These are phyloP conservation scores for Hirschfeldia incana DNA, from an alignment of 345 rosid genomes.

Conservation along the genomic window DNA sequence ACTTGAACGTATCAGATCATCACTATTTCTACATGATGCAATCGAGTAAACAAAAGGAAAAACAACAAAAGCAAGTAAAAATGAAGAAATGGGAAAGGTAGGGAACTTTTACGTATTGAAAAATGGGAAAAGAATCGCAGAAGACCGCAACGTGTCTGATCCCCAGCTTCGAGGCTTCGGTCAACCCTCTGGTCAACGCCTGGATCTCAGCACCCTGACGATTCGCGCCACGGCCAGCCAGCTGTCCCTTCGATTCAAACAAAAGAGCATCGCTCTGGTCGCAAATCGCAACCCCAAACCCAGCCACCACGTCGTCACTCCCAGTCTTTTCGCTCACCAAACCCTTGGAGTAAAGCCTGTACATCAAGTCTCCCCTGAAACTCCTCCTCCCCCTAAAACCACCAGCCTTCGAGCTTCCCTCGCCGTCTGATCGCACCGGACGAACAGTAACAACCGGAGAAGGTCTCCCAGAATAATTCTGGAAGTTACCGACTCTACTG, in stretches of 20 bases:
- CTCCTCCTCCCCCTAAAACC: neutral
- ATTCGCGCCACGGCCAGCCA: neutral
- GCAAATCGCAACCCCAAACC: neutral
- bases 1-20: too few relatives aligned
- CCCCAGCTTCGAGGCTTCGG: constrained; percentile 21
- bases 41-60: too few relatives aligned
- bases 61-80: constrained; percentile 27
- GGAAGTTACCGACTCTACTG: neutral
- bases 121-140: constrained; percentile 20
- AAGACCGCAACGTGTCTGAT: constrained; percentile 15
- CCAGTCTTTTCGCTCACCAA: neutral
- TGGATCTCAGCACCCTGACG: constrained; percentile 35
- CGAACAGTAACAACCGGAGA: constrained; percentile 8
- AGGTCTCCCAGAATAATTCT: neutral
- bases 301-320: neutral
- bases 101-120: too few relatives aligned
- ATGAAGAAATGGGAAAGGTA: constrained; percentile 4
- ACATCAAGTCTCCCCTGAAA: neutral
- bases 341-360: neutral
- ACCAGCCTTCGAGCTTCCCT: constrained; percentile 46
- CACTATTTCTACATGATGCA: too few relatives aligned
- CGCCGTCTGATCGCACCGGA: constrained; percentile 32
- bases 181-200: constrained; percentile 32
- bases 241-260: constrained; percentile 45
- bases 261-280: constrained; percentile 31